Base-by-base conservation (phyloP, 2,329 filamentous ascomycete species). In the Mycosphaerella sp. region DNA sequence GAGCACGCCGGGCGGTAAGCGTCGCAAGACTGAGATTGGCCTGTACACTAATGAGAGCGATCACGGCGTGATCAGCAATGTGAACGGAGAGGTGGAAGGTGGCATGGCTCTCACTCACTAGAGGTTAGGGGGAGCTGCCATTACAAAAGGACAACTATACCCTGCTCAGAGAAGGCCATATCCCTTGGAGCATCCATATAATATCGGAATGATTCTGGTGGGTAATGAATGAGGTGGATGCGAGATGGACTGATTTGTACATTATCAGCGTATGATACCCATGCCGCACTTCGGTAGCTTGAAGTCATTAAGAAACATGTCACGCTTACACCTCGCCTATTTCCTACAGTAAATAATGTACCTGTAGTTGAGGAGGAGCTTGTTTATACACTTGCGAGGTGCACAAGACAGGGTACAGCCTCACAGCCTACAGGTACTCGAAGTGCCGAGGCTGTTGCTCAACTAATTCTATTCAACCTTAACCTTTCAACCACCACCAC, bases 61-160 rank as follows among this genome's bases (percentile, higher is more conserved):
- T 40, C 54, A 52, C 53, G 62, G 60, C 44, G 39, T 62, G 2
- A 59, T 57, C 4, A 61, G 69, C 32, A 69, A 72, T 36, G 62
- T 79, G 21, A 6, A 25, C 2, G 71, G 13, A 34, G 30, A 75
- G 27, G 74, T 80, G 1, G 68, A 71, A 3, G 71, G 74, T 13
- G 79, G 79, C 1, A 69, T 82, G 4, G 78, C 79, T 1, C 63
- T 83, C 21, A 75, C 75, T 49, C 37, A 49, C 37, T 49, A 49
- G 45, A 42, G 39, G 39, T 25, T 49, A 6, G 39, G 27, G 30
- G 37, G 17, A n/a, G 39, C 16, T 17, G 14, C 14, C n/a, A 21
- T 7, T 25, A 10, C 8, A 41, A 10, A 9, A 21, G 1, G 10
- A 34, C 13, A 8, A 8, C 7, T 34, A 34, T 13, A 44, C 18